Base-by-base conservation (phyloP, 805 yeast species). In the Starmerella sp. region DNA sequence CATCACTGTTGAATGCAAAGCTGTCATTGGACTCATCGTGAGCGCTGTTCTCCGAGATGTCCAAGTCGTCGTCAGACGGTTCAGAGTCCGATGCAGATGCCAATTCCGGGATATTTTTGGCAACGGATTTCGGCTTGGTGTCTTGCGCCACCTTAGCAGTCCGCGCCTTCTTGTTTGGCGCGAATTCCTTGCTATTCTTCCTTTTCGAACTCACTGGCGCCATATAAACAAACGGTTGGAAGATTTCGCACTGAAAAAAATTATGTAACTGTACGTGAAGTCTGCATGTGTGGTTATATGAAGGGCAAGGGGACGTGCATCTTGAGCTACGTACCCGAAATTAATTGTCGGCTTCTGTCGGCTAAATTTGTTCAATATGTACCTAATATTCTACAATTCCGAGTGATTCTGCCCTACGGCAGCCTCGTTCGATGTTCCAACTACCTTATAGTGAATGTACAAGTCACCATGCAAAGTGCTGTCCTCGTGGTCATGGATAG, bases 401-500 rank as follows among this genome's bases (percentile, higher is more conserved):
- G 43, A n/a, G n/a, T 39, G 43, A 6, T 13, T 13, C 7, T 13
- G 32, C 17, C 15, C 39, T 6, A 5, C 17, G 11, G 8, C 14
- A 5, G 31, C 50, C 3, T 22, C 28, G n/a, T 31, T 22, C 14
- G 9, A 32, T 5, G 37, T 4, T 13, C 62, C 61, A 14, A 72
- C 60, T 6, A 74, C 73, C 39, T 63, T 66, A 59, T 73, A 74
- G 49, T 75, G 75, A 28, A 80, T 68, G 62, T 69, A 77, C 56
- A 80, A 69, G 57, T 79, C 80, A 35, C 83, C 78, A 54, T 54
- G 63, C 10, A 15, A 3, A 5, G 41, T 47, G 39, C 50, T 36
- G 71, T 72, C 77, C 48, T 76, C 80, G 9, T 30, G 13, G 42
- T 71, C 75, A 29, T 64, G 61, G 5, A 74, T 58, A 2, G 97